A percentile compares a stretch with the other conserved stretches of the same genome.
phyloP scores from a whole-genome alignment of 129 eudicot species.

The Glebionis coronaria region DNA sequence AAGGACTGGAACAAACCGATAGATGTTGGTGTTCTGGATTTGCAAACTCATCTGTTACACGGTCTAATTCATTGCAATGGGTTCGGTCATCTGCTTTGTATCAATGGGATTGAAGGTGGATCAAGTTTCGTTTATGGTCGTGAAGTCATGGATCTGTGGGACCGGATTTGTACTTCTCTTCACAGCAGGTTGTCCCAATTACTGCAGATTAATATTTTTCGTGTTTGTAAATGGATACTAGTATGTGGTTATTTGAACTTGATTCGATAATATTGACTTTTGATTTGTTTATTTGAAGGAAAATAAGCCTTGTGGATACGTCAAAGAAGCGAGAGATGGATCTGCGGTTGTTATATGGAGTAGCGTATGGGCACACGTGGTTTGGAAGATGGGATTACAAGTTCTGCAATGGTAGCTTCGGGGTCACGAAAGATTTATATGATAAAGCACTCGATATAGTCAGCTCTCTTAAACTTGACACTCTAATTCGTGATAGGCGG shows the following conservation, averaged over 20 bases:
- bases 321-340: constrained; percentile 74
- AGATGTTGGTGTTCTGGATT: constrained; percentile 48
- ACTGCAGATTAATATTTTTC: too few species aligned
- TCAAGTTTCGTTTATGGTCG: constrained; percentile 58
- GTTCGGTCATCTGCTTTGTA: constrained; percentile 75
- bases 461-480: constrained; percentile 49
- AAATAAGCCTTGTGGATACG: constrained; percentile 68
- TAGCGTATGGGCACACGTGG: constrained; percentile 72
- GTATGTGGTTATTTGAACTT: neutral
- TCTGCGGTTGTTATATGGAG: constrained; percentile 70
- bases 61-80: constrained; percentile 92
- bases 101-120: constrained; percentile 91
- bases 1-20: constrained; percentile 73
- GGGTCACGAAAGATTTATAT: constrained; percentile 48
- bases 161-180: constrained; percentile 78
- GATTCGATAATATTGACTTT: constrained; percentile 4
- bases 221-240: too few species aligned
- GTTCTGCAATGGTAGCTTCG: constrained; percentile 66
- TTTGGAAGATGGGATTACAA: constrained; percentile 75
- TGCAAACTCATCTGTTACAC: constrained; percentile 78
- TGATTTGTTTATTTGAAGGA: constrained; percentile 37
- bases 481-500: constrained; percentile 25
- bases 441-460: constrained; percentile 46
- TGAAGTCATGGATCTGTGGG: constrained; percentile 98
- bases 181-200: constrained; percentile 44